A percentile compares a stretch with the other conserved stretches of the same genome.
Evolutionary conservation across 2,329 filamentous ascomycete species (phyloP).

Genomic region (Aspergillus sp.): DNA sequence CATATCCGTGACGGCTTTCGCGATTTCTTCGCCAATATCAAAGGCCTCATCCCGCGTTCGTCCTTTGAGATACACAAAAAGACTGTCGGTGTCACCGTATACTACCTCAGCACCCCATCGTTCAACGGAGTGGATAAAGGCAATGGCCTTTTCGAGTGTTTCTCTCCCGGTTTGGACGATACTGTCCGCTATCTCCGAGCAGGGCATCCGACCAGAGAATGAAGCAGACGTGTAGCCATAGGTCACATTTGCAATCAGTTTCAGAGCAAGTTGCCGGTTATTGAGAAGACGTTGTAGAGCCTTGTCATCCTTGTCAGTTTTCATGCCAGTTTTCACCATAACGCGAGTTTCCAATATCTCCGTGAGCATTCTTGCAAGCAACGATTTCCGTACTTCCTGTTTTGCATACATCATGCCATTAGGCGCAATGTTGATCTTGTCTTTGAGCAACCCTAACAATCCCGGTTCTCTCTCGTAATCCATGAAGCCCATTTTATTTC

Average conservation of each 20-base stretch:
- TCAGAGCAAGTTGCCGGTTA: conserved; percentile 88
- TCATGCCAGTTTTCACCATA: conserved; percentile 98
- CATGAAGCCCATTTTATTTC: conserved; percentile 89
- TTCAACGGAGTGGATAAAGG: conserved; percentile 80
- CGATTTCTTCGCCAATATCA: conserved; percentile 86
- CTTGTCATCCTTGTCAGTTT: conserved; percentile 82
- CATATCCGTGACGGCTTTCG: conserved; percentile 76
- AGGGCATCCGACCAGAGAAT: conserved; percentile 96
- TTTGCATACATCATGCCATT: conserved; percentile 97
- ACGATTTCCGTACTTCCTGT: conserved; percentile 76
- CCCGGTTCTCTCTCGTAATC: conserved; percentile 75
- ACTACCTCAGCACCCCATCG: conserved; percentile 94
- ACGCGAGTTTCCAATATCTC: conserved; percentile 94
- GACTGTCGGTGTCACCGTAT: conserved; percentile 93
- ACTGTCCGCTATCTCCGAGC: conserved; percentile 94
- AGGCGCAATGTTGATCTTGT: conserved; percentile 85
- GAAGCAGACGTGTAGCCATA: conserved; percentile 97
- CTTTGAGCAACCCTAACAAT: conserved; percentile 71
- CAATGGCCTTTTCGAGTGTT: conserved; percentile 89
- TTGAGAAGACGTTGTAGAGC: conserved; percentile 81
- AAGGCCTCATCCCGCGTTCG: conserved; percentile 86
- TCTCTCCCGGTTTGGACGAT: conserved; percentile 96
- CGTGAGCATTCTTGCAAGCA: conserved; percentile 92
- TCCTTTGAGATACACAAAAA: conserved; percentile 87
- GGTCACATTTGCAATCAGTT: conserved; percentile 96